Base-by-base conservation (phyloP, 2,329 filamentous ascomycete species). In the Ophiostoma triangulosporum region DNA sequence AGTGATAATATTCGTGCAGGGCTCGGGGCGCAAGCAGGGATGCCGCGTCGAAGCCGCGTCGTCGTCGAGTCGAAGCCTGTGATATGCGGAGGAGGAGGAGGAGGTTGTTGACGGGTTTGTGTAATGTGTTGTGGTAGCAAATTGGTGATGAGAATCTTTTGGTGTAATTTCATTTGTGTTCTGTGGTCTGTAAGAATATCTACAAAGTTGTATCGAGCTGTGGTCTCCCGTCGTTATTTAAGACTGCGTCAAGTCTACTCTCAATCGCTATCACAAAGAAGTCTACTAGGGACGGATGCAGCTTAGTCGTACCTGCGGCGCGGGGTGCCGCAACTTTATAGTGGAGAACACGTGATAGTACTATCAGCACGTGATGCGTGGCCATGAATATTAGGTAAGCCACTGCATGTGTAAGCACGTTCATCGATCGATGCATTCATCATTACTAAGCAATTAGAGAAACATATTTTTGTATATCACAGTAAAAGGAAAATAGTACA, bases 231-330 rank as follows among this genome's bases (percentile, higher is more conserved):
- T 29, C 15, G 45, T 29, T 33, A 49, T 24, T 27, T 8, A 45
- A 20, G 24, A 24, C 43, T 29, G 43, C 43, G 43, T 46, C 43
- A 46, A 27, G 26, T 46, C 26, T 29, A n/a, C 14, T 49, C 38
- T 51, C 43, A 54, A 51, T 50, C 48, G 48, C 36, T 54, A 46
- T 38, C 48, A 26, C 17, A 35, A 27, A 38, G 48, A 48, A 31
- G 52, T 22, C 24, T 31, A 54, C 26, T 31, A 27, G 24, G n/a
- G 6, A 46, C 43, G 43, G 43, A 46, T 46, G 43, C 26, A 26
- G 43, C 20, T 27, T 45, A 45, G 40, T 45, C 22, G 22, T 31
- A 11, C 24, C 26, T 17, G 26, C 15, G 26, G 43, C 43, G 43
- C 15, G 43, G 43, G 15, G 43, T 17, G 40, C 9, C 31, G 31